Evolutionary conservation across 257 asterid genomes (phyloP).

Genomic region (Nicotiana benthamiana): DNA sequence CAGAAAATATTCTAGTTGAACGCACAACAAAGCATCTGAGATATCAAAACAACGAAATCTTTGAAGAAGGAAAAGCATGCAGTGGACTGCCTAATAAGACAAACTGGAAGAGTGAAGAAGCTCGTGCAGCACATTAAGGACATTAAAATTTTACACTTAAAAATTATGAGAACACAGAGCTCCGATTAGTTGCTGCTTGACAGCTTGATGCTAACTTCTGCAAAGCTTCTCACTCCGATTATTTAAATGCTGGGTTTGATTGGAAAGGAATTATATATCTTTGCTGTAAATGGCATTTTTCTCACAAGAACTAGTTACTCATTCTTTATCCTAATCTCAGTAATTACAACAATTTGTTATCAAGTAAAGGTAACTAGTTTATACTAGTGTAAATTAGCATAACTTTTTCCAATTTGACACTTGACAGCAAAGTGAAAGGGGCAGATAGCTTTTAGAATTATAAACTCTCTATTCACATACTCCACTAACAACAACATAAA

Average conservation of each 20-base stretch:
- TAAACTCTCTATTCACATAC: neutral
- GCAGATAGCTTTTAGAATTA: neutral
- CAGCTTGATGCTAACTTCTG: neutral
- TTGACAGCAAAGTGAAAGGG: neutral
- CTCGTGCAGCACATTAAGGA: neutral
- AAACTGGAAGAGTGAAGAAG: neutral
- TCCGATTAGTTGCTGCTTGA: neutral
- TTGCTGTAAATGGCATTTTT: neutral
- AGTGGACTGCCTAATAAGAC: neutral
- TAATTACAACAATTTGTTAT: neutral
- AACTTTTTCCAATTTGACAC: neutral
- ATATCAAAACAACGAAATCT: neutral
- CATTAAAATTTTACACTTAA: neutral
- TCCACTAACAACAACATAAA: neutral
- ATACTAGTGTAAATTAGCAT: neutral
- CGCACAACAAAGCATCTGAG: neutral
- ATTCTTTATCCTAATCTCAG: neutral
- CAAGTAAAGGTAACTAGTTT: neutral
- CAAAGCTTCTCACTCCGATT: neutral
- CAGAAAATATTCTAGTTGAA: neutral
- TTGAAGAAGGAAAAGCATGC: neutral
- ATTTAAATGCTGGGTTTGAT: neutral
- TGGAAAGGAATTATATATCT: neutral
- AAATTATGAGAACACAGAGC: neutral
- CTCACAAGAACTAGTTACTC: neutral